Evolutionary conservation across 768 basidiomycete species (phyloP), one percentile per base, ranked within the genome.

Genomic region (Chiua virens): DNA sequence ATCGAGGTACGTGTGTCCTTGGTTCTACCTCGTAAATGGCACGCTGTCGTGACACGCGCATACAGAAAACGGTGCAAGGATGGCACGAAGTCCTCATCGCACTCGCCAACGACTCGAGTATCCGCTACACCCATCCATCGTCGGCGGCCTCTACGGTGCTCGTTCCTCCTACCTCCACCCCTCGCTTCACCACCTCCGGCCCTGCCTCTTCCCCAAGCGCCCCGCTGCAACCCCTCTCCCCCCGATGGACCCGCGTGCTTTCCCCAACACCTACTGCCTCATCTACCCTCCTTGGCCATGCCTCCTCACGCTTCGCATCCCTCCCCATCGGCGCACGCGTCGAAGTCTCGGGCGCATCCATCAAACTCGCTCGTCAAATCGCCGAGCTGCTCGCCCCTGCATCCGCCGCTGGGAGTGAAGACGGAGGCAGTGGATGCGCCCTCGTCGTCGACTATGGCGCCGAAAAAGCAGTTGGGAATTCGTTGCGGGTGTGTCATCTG

Each of bases 371-470:
- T 15, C 79, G 82, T 3, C 74, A 75, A 44, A 67, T 95, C 8
- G 91, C 85, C 2, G 77, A 85, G 56, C 69, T 97, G 3, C 63
- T 96, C 53, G 14, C 55, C 27, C 48, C 47, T 3, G 18, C 7
- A n/a, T 27, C 40, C 1, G 5, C 6, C 5, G 18, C 42, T 6
- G 8, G 35, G 7, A 28, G 5, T 25, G 15, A 7, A 25, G 6
- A 20, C 38, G 10, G 10, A 30, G 44, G 38, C 6, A 75, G 76
- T 14, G 82, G 83, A 10, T 82, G 82, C 48, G 96, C 85, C 0
- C 73, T 99, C 50, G 78, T 98, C 18, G 73, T 98, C 9, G 97
- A 99, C 69, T 98, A 98, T 63, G 96, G 97, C 4, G 83, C 77
- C 28, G 81, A 85, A 49, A 76, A 81, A 46, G 79, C 75, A 8